Conservation (phyloP, 768 basidiomycete species). For the Candolleomyces aberdarensis region DNA sequence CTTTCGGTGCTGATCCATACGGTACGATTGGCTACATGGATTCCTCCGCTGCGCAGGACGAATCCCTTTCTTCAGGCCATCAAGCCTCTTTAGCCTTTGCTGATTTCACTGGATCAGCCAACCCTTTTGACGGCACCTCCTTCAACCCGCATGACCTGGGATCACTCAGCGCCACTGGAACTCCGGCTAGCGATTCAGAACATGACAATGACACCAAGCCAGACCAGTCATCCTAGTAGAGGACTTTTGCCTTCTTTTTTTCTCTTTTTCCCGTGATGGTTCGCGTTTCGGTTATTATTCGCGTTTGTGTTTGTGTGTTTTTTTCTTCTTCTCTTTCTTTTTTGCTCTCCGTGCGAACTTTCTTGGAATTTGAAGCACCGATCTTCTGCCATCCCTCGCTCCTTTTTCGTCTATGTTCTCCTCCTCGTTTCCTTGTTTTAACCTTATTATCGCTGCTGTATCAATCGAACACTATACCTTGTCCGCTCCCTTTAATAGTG, state of each 20-base stretch:
- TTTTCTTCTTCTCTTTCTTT: slow-evolving; percentile 14
- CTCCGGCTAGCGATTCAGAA: slow-evolving; percentile 57
- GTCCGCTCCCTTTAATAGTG: slow-evolving; percentile 16
- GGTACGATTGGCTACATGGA: slow-evolving; percentile 77
- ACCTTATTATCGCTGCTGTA: slow-evolving; percentile 17
- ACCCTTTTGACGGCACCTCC: slow-evolving; percentile 70
- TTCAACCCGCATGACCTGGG: slow-evolving; percentile 31
- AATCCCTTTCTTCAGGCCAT: slow-evolving; percentile 55
- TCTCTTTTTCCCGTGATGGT: neutral
- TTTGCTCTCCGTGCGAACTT: slow-evolving; percentile 10
- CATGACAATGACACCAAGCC: slow-evolving; percentile 63
- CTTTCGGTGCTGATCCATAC: slow-evolving; percentile 69
- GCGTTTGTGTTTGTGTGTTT: slow-evolving; percentile 17
- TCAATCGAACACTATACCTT: slow-evolving; percentile 18
- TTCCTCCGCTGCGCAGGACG: slow-evolving; percentile 60
- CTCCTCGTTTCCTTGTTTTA: neutral
- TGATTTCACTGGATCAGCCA: slow-evolving; percentile 62
- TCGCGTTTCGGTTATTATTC: neutral
- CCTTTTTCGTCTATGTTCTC: slow-evolving; percentile 1
- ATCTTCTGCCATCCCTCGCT: slow-evolving; percentile 7
- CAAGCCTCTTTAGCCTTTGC: slow-evolving; percentile 65
- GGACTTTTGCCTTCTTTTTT: slow-evolving; percentile 15
- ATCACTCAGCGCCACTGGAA: slow-evolving; percentile 44
- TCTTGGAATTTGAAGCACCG: slow-evolving; percentile 10
- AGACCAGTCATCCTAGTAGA: slow-evolving; percentile 45